These are phyloP conservation scores for Cryptosporidium viatorum DNA, from an alignment of 169 alveolate species.

Conservation along the genomic window DNA sequence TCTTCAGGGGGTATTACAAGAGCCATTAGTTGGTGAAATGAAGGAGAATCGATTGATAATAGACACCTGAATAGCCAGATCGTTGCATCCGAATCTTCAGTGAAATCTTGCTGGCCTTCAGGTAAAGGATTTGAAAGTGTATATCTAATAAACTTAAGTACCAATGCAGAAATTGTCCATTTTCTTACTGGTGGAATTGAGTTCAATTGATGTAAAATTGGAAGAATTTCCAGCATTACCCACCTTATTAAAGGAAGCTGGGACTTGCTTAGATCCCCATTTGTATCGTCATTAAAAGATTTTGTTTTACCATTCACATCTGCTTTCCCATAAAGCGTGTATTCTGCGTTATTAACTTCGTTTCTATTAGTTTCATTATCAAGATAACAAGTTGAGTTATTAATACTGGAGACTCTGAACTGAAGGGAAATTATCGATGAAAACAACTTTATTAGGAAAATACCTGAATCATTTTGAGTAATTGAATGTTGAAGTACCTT, in stretches of 20 bases:
- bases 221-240: slow-evolving; percentile 48
- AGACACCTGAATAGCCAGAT: slow-evolving; percentile 61
- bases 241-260: slow-evolving; percentile 47
- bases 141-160: slow-evolving; percentile 29
- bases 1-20: slow-evolving; percentile 29
- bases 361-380: neutral
- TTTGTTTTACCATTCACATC: neutral
- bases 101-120: slow-evolving; percentile 1
- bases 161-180: slow-evolving; percentile 50
- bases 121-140: slow-evolving; percentile 50
- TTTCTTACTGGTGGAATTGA: slow-evolving; percentile 36
- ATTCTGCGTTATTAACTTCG: neutral
- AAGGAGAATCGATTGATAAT: slow-evolving; percentile 68
- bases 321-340: neutral
- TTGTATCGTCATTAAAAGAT: neutral
- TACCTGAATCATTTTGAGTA: slow-evolving; percentile 25
- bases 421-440: slow-evolving; percentile 28
- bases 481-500: slow-evolving; percentile 44
- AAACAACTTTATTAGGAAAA: slow-evolving; percentile 33
- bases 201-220: slow-evolving; percentile 15
- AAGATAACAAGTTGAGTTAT: neutral
- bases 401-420: slow-evolving; percentile 19
- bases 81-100: slow-evolving; percentile 61
- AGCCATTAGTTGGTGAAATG: slow-evolving; percentile 54
- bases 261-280: neutral